Percentiles rank a stretch among this genome's conserved stretches.
phyloP scores from a whole-genome alignment of 2,329 filamentous ascomycete genomes.

The Pleurostoma richardsiae region DNA sequence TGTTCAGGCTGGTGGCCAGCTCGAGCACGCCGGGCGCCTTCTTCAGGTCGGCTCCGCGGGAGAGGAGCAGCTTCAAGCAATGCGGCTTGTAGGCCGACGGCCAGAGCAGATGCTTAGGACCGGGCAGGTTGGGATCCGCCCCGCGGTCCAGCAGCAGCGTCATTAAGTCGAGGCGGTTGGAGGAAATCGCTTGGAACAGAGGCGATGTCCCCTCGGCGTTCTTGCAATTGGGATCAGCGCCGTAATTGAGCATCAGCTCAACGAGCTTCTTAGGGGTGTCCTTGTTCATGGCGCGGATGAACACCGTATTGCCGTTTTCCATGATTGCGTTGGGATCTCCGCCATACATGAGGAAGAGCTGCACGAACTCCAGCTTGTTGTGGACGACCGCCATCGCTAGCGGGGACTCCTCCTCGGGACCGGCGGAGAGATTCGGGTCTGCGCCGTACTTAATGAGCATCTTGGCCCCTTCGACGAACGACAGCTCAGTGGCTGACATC shows the following conservation, averaged over 20 bases:
- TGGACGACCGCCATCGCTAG: constrained; percentile 44
- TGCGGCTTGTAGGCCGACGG: constrained; percentile 54
- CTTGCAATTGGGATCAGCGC: constrained; percentile 53
- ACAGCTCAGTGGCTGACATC: constrained; percentile 42
- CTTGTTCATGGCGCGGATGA: constrained; percentile 57
- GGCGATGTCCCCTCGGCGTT: constrained; percentile 58
- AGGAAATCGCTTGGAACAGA: constrained; percentile 56
- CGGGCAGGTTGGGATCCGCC: constrained; percentile 64
- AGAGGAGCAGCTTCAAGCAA: constrained; percentile 53
- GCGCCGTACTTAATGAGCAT: constrained; percentile 61
- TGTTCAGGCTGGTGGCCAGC: constrained; percentile 58
- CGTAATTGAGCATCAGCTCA: constrained; percentile 56
- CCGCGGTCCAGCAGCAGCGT: constrained; percentile 44
- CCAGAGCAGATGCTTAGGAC: constrained; percentile 66
- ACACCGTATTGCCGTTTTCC: constrained; percentile 52
- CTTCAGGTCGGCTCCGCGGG: constrained; percentile 53
- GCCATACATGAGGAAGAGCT: constrained; percentile 57
- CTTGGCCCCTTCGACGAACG: constrained; percentile 51
- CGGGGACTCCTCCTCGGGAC: constrained; percentile 48
- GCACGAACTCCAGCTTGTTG: constrained; percentile 50
- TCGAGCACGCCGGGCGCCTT: constrained; percentile 61
- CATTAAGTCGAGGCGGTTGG: constrained; percentile 50
- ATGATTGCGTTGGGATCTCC: constrained; percentile 51
- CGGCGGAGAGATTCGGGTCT: constrained; percentile 18
- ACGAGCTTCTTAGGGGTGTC: constrained; percentile 48